Evolutionary conservation across 306 rosid genomes (phyloP).

Genomic region (Vigna mungo): DNA sequence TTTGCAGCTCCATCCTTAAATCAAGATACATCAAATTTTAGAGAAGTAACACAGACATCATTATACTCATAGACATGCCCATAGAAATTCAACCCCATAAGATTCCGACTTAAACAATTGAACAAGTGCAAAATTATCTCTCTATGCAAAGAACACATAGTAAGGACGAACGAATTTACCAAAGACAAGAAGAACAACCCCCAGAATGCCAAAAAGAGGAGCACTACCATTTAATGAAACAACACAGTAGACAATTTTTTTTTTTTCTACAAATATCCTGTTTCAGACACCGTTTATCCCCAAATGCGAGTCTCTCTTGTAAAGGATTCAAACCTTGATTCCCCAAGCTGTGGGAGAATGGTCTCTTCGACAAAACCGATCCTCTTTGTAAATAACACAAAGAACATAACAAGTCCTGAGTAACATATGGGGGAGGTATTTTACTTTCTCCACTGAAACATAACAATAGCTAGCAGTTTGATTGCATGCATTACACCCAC

Average conservation of each 20-base stretch:
- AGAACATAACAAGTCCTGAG: neutral
- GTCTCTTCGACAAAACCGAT: neutral
- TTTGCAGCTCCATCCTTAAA: slow-evolving; percentile 82
- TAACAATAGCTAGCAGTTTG: neutral
- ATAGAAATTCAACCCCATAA: slow-evolving; percentile 46
- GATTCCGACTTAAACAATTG: slow-evolving; percentile 37
- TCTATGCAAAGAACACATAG: slow-evolving; percentile 18
- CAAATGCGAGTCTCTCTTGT: neutral
- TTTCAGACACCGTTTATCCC: neutral
- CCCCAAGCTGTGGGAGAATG: neutral
- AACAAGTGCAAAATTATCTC: slow-evolving; percentile 35
- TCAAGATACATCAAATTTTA: slow-evolving; percentile 67
- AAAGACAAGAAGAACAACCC: slow-evolving; percentile 7
- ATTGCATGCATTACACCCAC: slow-evolving; percentile 15
- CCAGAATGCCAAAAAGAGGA: slow-evolving; percentile 31
- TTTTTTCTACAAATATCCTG: neutral
- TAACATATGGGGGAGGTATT: neutral
- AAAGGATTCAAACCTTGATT: neutral
- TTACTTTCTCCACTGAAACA: slow-evolving; percentile 9
- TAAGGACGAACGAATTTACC: neutral
- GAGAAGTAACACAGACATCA: slow-evolving; percentile 54
- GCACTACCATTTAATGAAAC: slow-evolving; percentile 20
- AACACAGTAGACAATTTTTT: neutral
- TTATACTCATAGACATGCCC: slow-evolving; percentile 51
- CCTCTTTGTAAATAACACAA: neutral